Evolutionary conservation across 108 stramenopile species (phyloP).

Genomic region (Seminavis robusta): DNA sequence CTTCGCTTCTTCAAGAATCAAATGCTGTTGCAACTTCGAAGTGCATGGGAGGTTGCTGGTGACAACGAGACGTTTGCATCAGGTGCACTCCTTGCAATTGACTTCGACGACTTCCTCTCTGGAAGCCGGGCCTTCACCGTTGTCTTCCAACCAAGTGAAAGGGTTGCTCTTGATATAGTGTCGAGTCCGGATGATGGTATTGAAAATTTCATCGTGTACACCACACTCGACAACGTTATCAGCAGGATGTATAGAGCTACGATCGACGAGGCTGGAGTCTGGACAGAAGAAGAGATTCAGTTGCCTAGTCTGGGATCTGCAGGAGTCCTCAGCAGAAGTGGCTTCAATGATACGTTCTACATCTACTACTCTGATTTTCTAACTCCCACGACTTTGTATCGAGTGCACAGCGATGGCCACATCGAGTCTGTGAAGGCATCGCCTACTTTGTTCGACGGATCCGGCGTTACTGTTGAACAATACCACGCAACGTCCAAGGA

Average conservation of each 20-base stretch:
- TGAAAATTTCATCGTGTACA: slow-evolving; percentile 61
- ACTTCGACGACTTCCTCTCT: slow-evolving; percentile 31
- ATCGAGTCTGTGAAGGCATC: slow-evolving; percentile 40
- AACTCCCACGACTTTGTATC: too few relatives aligned
- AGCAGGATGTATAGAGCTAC: slow-evolving; percentile 55
- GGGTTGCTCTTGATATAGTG: too few relatives aligned
- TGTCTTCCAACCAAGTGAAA: too few relatives aligned
- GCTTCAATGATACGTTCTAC: too few relatives aligned
- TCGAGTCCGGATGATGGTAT: too few relatives aligned
- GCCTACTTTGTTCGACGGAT: slow-evolving; percentile 43
- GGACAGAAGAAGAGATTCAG: slow-evolving; percentile 38
- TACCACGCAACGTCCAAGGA: slow-evolving; percentile 50
- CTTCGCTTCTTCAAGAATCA: slow-evolving; percentile 47
- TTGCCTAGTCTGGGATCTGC: slow-evolving; percentile 5
- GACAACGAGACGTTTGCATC: slow-evolving; percentile 39
- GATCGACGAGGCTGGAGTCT: slow-evolving; percentile 46
- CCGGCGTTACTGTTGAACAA: slow-evolving; percentile 43
- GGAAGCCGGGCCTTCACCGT: slow-evolving; percentile 46
- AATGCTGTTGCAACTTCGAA: slow-evolving; percentile 55
- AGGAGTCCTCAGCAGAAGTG: slow-evolving; percentile 7
- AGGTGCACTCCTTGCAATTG: slow-evolving; percentile 50
- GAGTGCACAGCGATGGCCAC: slow-evolving; percentile 51
- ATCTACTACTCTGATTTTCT: too few relatives aligned
- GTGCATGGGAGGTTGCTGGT: slow-evolving; percentile 59
- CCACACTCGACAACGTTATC: slow-evolving; percentile 59